Base-by-base conservation (phyloP, 495 filamentous ascomycete species). In the Hyaloscypha finlandica region DNA sequence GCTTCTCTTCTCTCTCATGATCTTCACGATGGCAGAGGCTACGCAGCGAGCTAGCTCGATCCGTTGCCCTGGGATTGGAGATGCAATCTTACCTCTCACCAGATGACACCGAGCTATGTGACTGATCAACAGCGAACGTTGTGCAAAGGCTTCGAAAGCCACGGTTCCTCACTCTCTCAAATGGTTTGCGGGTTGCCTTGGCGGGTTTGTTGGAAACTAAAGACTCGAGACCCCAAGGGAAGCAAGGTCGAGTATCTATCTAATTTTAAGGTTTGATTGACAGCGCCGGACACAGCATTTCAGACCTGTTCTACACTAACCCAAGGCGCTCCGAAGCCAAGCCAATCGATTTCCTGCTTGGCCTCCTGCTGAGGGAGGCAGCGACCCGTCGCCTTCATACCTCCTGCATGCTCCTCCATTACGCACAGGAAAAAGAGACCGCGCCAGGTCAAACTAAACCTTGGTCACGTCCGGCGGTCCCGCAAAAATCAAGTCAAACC, bases 191-290 rank as follows among this genome's bases (percentile, higher is more conserved):
- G n/a, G n/a, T 4, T 16, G 11, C 6, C 16, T 48, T 48, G 42
- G 9, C 16, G 3, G 42, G 42, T 11, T 25, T 30, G 4, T 6
- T 25, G 8, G n/a, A 56, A 32, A 56, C 8, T 29, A 48, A 19
- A 48, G 42, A 48, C 42, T 56, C 53, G 53, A 25, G 30, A 11
- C 30, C 53, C 30, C 53, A 56, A n/a, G 51, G 25, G 51, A 20
- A n/a, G 51, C 19, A 25, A 30, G 22, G 29, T 64, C 62, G 62
- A 56, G 62, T 35, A 55, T 35, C 52, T 64, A 35, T 57, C 62
- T 64, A 56, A 52, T 64, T 56, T 56, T 64, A 57, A 64, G 52
- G 62, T 64, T 64, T 63, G 42, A 64, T 64, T 57, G 62, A 64
- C 53, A 58, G 32, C 56, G 29, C 53, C 1, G 22, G 30, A 6